Base-by-base conservation (phyloP, 2,329 filamentous ascomycete species). In the Alternaria longipes region DNA sequence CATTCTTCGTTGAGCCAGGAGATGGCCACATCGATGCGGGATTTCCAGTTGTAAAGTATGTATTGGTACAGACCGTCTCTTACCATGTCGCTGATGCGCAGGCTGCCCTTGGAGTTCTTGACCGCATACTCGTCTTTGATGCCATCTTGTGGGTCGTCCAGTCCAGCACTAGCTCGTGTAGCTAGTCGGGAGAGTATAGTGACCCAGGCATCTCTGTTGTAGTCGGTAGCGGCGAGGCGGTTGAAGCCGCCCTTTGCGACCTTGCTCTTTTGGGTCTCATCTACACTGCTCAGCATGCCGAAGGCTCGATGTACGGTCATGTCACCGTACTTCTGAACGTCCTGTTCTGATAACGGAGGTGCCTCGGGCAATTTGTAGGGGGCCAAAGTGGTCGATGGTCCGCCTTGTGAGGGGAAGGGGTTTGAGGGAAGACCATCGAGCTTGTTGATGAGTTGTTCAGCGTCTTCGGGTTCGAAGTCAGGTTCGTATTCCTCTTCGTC, bases 1-100 rank as follows among this genome's bases (percentile, higher is more conserved):
- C 95, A 99, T 80, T 99, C 95, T 78, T 99, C 95, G 70, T 91
- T 97, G 16, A 99, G 85, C 95, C 95, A 99, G 8, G 90, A 90
- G 53, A 98, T 93, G 1, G 93, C 94, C 22, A 95, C 87, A 68
- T 96, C 94, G 64, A 98, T 94, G 44, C 95, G 90, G 64, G 87
- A 89, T 56, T 94, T 89, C 81, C 97, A 99, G 75, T 98, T 94
- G 65, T 96, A 93, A 64, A 98, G 87, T 49, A 98, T 87, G 76
- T 97, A 97, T 55, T 87, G 85, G 79, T 93, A 95, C 2, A 99
- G 82, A 8, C 88, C 85, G 68, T 97, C 91, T 54, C 95, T 88
- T 66, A 98, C 93, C 6, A 85, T 85, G 72, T 91, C 86, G 68
- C 86, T 85, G 26, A 93, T 85, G 54, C 81, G 84, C 66, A 78